These are phyloP conservation scores for Pichia cactophila DNA, from an alignment of 1,139 yeast genomes.

Conservation along the genomic window DNA sequence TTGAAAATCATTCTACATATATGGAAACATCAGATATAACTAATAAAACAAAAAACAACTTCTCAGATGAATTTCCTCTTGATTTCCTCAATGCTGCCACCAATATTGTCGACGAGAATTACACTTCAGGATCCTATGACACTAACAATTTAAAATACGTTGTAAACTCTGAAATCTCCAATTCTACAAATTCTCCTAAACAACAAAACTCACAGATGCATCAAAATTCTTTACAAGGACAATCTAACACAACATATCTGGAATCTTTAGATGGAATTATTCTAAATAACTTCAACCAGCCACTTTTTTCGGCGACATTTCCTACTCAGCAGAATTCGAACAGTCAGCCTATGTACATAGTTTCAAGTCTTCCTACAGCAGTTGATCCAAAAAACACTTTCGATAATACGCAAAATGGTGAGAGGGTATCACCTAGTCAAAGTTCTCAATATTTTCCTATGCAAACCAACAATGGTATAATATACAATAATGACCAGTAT, in stretches of 20 bases:
- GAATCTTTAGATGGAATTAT: background rate
- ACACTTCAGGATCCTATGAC: background rate
- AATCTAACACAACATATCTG: background rate
- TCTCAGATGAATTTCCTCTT: constrained; percentile 9
- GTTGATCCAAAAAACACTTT: constrained; percentile 9
- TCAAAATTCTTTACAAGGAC: constrained; percentile 9
- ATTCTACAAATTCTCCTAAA: background rate
- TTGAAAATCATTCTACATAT: background rate
- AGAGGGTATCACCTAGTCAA: background rate
- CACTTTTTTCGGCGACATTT: constrained; percentile 2
- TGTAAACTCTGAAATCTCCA: too few species aligned
- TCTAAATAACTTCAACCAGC: constrained; percentile 2
- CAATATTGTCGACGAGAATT: constrained; percentile 3
- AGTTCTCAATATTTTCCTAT: constrained; percentile 5
- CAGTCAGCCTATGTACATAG: constrained; percentile 8
- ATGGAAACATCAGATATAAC: background rate
- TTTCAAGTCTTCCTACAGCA: constrained; percentile 11
- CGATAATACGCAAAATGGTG: background rate
- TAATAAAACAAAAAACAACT: background rate
- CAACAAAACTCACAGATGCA: constrained; percentile 7
- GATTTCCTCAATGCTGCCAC: constrained; percentile 8
- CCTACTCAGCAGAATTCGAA: background rate
- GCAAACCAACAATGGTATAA: background rate
- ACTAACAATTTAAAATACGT: too few species aligned
- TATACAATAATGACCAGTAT: constrained; percentile 2